Evolutionary conservation across 176 grass and related monocot genomes (phyloP), one percentile per base, ranked within the genome.

Genomic region (Alloteropsis semialata): DNA sequence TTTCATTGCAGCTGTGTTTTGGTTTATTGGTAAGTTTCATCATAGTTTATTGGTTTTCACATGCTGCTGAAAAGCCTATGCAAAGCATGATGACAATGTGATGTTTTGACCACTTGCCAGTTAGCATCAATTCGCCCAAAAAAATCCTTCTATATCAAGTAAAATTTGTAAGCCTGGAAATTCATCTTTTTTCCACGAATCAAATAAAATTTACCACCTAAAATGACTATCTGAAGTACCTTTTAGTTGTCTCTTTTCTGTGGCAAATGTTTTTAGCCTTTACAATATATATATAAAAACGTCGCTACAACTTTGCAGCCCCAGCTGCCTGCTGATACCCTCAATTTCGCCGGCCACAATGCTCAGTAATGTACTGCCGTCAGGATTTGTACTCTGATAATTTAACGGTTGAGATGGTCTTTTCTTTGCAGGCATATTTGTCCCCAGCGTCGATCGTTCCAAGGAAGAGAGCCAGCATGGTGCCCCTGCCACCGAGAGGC

Each of bases 401-500:
- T 55, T 60, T 0, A 59, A 45, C 30, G 65, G 39, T 46, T 65
- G 67, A 50, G 37, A 74, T 78, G 43, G 59, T 85, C 18, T 51
- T 67, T 67, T 85, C 22, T 76, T 59, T 80, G 80, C 85, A 99
- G 96, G 87, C 45, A 93, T 99, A 84, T 96, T 94, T 90, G 56
- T 96, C 64, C 85, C 66, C 37, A 99, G 93, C 5, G 88, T 98
- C 15, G 96, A 99, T 77, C 87, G 87, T 53, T 99, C 89, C 63
- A 82, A 89, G 17, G 93, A 95, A 71, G 72, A 85, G 44, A 90
- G 82, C 3, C 89, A 95, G 68, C 79, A 92, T 46, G 72, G 10
- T 28, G 7, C 87, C 54, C 82, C 79, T 73, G 78, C 75, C 3
- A 69, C 75, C 5, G 86, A 93, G 63, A 94, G 87, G 56, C 91